A percentile compares a stretch with the other conserved stretches of the same genome.
Conservation (phyloP, 2,329 filamentous ascomycete genomes). For the Exophiala sp. region DNA sequence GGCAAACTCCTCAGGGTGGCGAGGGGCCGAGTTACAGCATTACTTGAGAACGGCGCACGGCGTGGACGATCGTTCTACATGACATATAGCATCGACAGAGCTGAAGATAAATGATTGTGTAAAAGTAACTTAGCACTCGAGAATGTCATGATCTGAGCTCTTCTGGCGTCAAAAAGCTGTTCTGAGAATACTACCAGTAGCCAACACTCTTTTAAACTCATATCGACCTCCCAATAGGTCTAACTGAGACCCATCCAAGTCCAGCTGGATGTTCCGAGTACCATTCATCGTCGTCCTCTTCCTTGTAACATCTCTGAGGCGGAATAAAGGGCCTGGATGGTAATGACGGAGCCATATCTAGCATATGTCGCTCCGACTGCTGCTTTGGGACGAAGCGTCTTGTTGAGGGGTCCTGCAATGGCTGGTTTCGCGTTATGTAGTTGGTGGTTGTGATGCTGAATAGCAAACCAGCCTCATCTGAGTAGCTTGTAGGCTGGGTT, state of each 20-base stretch:
- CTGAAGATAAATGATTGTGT: neutral
- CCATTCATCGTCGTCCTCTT: neutral
- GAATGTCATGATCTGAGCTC: too few relatives aligned
- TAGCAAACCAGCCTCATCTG: neutral
- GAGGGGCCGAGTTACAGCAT: slow-evolving; percentile 67
- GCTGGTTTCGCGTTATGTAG: too few relatives aligned
- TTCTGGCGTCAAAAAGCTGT: too few relatives aligned
- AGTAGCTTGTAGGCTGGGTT: neutral
- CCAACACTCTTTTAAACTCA: neutral
- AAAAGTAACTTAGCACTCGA: neutral
- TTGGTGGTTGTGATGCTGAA: neutral
- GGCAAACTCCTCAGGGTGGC: slow-evolving; percentile 90
- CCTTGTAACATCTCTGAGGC: neutral
- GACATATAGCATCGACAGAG: neutral
- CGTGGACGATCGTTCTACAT: neutral
- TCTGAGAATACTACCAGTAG: too few relatives aligned
- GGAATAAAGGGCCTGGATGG: too few relatives aligned
- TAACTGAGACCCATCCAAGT: slow-evolving; percentile 1
- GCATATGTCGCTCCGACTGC: neutral
- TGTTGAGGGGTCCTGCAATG: neutral
- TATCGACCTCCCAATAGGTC: neutral
- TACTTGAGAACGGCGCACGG: slow-evolving; percentile 40
- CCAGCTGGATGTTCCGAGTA: neutral
- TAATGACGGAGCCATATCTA: neutral
- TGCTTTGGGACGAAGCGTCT: neutral